Evolutionary conservation across 768 basidiomycete genomes (phyloP).

Genomic region (Mrakia gelida): DNA sequence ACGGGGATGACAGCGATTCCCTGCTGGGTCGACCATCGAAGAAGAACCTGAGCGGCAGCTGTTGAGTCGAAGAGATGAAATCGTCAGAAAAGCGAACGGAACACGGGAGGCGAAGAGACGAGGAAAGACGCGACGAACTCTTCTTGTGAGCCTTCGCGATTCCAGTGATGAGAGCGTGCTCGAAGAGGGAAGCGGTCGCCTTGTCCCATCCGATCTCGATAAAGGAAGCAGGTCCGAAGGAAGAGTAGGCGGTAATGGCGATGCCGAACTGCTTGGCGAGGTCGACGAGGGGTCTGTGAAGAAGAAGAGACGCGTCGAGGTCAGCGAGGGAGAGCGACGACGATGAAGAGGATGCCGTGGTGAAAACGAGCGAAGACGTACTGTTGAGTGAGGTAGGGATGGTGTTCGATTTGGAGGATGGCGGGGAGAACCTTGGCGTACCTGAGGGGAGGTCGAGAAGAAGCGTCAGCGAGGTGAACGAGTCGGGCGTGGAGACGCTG

Average conservation of each 20-base stretch:
- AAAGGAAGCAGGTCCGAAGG: conserved; percentile 66
- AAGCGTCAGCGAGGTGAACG: too few relatives aligned
- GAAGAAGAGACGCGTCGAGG: too few relatives aligned
- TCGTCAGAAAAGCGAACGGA: too few relatives aligned
- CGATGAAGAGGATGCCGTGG: too few relatives aligned
- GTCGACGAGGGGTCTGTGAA: conserved; percentile 53
- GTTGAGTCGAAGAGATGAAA: too few relatives aligned
- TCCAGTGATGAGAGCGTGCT: conserved; percentile 27
- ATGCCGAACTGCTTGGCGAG: conserved; percentile 67
- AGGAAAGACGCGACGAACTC: conserved; percentile 31
- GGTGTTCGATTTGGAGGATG: conserved; percentile 60
- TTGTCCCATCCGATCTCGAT: conserved; percentile 64
- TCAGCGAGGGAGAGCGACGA: too few relatives aligned
- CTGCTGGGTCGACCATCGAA: conserved; percentile 74
- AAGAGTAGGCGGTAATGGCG: conserved; percentile 74
- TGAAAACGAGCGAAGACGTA: too few relatives aligned
- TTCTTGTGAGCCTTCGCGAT: conserved; percentile 33
- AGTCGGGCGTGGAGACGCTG: too few relatives aligned
- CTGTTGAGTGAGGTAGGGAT: conserved; percentile 38
- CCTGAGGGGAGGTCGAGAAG: background rate
- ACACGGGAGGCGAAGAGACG: too few relatives aligned
- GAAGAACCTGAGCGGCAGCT: conserved; percentile 60
- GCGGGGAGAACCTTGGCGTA: conserved; percentile 70
- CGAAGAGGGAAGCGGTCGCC: conserved; percentile 38
- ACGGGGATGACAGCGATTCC: conserved; percentile 66